Base-by-base conservation (phyloP, 1,139 yeast species). In the Taphrina confusa region DNA sequence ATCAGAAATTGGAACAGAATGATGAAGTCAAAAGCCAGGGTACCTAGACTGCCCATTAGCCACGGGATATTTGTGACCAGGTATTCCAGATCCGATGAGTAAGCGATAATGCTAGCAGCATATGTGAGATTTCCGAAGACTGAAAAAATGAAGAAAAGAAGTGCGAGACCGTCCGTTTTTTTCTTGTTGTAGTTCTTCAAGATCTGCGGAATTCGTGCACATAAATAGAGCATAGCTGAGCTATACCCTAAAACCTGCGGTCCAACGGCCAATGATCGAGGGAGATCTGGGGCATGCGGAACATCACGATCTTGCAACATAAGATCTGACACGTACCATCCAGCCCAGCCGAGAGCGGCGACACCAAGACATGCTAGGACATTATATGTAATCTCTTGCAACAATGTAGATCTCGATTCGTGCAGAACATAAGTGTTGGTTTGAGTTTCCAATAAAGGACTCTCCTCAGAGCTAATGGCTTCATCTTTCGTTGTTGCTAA, bases 131-230 rank as follows among this genome's bases (percentile, higher is more conserved):
- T 87, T 22, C 94, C 95, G 66, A 85, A 74, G n/a, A 87, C 80
- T 45, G 92, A 84, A 65, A 87, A 82, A 63, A 87, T 73, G 74
- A 87, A 86, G 73, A 87, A 87, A 58, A 87, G 77, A 65, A 87
- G 76, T 64, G 90, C 83, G 62, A 87, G 79, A 9, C 63, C 95
- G 64, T 82, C 80, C 39, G 86, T 90, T 11, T 91, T 84, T 66
- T 82, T 81, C 65, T 89, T 78, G 61, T 73, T 70, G 71, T 85
- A 80, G 72, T 87, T 87, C 69, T 84, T 89, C 64, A 83, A 72
- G 63, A 87, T 87, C 71, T 87, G 95, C 1, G 95, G 95, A 60
- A 87, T 79, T 64, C 95, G 75, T 1, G 95, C 95, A 6, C 88
- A 84, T 66, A 87, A 76, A 70, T 87, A 87, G 59, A 86, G 75